These are phyloP conservation scores for Talaromyces sp. DNA, from an alignment of 2,329 filamentous ascomycete genomes.

Conservation along the genomic window DNA sequence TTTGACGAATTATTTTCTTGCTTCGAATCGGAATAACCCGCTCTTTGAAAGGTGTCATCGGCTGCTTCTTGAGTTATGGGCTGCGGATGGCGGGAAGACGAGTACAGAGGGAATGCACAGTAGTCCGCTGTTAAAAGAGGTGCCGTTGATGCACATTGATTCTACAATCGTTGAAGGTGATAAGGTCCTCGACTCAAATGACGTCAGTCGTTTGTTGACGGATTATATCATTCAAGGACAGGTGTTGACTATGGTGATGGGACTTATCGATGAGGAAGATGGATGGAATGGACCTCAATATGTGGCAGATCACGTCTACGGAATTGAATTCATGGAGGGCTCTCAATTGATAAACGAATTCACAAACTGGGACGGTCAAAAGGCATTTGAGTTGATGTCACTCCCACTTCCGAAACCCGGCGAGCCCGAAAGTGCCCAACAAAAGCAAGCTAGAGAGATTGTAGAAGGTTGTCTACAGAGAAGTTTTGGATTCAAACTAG, in stretches of 20 bases:
- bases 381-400: slow-evolving; percentile 52
- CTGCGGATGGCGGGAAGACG: slow-evolving; percentile 41
- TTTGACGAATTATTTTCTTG: slow-evolving; percentile 52
- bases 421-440: slow-evolving; percentile 45
- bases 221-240: slow-evolving; percentile 60
- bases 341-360: slow-evolving; percentile 53
- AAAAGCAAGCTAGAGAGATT: slow-evolving; percentile 49
- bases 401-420: slow-evolving; percentile 37
- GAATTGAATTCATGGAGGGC: slow-evolving; percentile 49
- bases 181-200: slow-evolving; percentile 37
- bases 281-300: slow-evolving; percentile 56
- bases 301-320: slow-evolving; percentile 48
- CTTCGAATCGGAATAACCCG: slow-evolving; percentile 40
- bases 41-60: slow-evolving; percentile 50
- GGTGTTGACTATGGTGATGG: slow-evolving; percentile 51
- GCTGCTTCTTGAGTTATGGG: slow-evolving; percentile 54
- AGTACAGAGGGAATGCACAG: slow-evolving; percentile 52
- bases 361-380: slow-evolving; percentile 50
- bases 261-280: slow-evolving; percentile 49
- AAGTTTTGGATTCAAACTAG: slow-evolving; percentile 56
- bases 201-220: slow-evolving; percentile 44
- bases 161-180: slow-evolving; percentile 30
- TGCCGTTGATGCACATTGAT: slow-evolving; percentile 34
- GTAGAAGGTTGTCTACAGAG: slow-evolving; percentile 50
- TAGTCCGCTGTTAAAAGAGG: slow-evolving; percentile 47